Base-by-base conservation (phyloP, 768 basidiomycete species). In the Naganishia vaughanmartiniae region DNA sequence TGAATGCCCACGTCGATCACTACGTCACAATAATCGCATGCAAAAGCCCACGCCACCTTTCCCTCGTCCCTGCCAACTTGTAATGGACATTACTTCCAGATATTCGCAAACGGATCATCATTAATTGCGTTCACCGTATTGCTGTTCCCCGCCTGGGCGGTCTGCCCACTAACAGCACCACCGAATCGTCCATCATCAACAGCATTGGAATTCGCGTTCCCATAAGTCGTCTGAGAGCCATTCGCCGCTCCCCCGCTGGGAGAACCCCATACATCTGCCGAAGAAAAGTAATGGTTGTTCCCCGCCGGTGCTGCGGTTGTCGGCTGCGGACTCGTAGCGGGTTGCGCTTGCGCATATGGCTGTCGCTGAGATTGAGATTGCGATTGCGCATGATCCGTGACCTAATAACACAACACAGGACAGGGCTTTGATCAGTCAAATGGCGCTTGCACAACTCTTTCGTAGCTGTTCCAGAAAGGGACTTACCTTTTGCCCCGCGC, bases 31-130 rank as follows among this genome's bases (percentile, higher is more conserved):
- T 15, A 42, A 9, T 42, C 15, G 42, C 7, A 42, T 15, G 7
- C 42, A 42, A 42, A 15, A 42, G 17, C 14, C 42, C 42, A 12
- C 42, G 9, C 42, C 42, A 15, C 15, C 42, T 7, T 42, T 15
- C 10, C 42, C 2, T 15, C 7, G 17, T 15, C 42, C 2, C 17
- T 42, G 2, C 42, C 42, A 15, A 7, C 5, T 15, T 42, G 42
- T 15, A 7, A 15, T 7, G 42, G 7, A 15, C 10, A 42, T 30
- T 54, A 72, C 17, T 72, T 66, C 71, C 71, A 72, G 39, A 72
- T 72, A 42, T 72, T 57, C 54, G 46, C 57, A 54, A 72, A 72
- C 21, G 71, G 71, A 57, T 72, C 71, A 28, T 69, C 71, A 19
- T 65, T 54, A 26, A 45, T 60, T 36, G 54, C 26, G 31, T 67